phyloP scores from a whole-genome alignment of 106 monocot genomes.

The Dendrobium officinale region DNA sequence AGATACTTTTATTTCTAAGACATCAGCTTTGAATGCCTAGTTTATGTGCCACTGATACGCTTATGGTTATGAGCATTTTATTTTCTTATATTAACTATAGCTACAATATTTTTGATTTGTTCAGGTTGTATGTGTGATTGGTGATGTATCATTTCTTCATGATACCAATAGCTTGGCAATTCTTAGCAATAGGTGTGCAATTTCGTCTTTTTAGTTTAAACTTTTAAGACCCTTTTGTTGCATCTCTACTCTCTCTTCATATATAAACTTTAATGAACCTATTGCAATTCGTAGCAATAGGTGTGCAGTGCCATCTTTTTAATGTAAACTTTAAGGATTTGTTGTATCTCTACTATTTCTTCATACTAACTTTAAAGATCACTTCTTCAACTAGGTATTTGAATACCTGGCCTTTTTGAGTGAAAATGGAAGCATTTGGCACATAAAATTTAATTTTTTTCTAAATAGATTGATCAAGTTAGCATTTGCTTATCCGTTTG shows the following conservation, averaged over 20 bases:
- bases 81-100: neutral
- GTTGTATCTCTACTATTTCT: no score
- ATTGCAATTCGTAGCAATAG: no score
- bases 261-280: neutral
- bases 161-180: conserved; percentile 93
- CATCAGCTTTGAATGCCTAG: neutral
- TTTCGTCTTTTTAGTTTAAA: neutral
- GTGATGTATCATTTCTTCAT: conserved; percentile 97
- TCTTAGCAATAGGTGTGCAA: conserved; percentile 65
- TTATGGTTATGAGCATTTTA: neutral
- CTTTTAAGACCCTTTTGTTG: neutral
- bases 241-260: neutral
- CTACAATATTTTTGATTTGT: conserved; percentile 8
- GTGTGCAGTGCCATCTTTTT: no score
- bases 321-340: no score
- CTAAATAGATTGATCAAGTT: neutral
- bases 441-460: no score
- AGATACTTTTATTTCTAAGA: neutral
- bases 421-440: no score
- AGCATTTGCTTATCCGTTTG: neutral
- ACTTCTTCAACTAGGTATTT: no score
- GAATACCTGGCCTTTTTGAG: no score
- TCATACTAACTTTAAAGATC: no score
- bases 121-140: conserved; percentile 84
- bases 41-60: neutral